Percentiles rank a stretch among this genome's conserved stretches.
phyloP scores from a whole-genome alignment of 176 grass and related monocot genomes.

The Elaeis guineensis region DNA sequence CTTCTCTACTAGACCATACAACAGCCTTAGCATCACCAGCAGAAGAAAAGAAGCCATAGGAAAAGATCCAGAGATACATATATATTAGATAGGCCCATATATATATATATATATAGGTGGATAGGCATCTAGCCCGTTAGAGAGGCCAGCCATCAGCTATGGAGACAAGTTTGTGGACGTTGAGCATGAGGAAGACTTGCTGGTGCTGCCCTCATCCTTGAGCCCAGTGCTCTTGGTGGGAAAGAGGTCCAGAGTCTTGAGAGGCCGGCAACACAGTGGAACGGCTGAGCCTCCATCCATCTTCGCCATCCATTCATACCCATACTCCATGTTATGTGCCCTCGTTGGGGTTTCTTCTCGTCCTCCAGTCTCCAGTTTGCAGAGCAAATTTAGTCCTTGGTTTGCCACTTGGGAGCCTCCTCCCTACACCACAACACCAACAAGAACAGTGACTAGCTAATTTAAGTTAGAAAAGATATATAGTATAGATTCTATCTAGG shows the following conservation, averaged over 20 bases:
- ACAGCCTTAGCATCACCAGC: no score
- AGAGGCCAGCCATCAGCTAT: not conserved
- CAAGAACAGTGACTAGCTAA: no score
- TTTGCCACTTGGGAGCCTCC: not conserved
- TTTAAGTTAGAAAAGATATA: no score
- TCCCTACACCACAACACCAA: no score
- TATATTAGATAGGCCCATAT: no score
- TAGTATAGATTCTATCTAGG: no score
- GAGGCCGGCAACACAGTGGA: constrained; percentile 35
- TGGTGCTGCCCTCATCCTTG: constrained; percentile 43
- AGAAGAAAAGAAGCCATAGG: no score
- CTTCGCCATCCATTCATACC: constrained; percentile 9
- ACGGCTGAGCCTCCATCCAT: not conserved
- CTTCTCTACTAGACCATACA: no score
- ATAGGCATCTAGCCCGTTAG: no score
- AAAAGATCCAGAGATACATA: no score
- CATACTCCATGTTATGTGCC: not conserved
- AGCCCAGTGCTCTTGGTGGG: constrained; percentile 44
- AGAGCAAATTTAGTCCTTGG: not conserved
- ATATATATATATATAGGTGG: no score
- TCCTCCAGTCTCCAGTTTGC: constrained; percentile 8
- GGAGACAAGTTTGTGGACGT: not conserved
- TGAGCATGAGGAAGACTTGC: constrained; percentile 2
- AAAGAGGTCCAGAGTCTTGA: constrained; percentile 93
- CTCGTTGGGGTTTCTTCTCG: not conserved